Percentiles rank a stretch among this genome's conserved stretches.
phyloP scores from a whole-genome alignment of 2,329 filamentous ascomycete genomes.

The Chaetomium strumarium region DNA sequence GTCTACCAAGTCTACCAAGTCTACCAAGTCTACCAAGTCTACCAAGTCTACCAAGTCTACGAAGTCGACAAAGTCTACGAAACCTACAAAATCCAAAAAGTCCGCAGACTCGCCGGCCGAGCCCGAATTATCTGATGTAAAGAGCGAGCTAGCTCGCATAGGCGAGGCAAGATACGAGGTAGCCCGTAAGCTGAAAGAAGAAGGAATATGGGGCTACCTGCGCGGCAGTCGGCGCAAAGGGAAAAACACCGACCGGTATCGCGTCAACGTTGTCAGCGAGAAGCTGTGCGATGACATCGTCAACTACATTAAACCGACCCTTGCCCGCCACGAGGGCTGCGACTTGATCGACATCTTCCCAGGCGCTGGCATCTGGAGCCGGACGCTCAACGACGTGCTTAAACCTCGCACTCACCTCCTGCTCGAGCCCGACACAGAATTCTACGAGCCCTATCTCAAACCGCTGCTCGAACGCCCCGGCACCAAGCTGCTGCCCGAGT shows the following conservation, averaged over 20 bases:
- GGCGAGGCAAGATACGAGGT: constrained; percentile 2
- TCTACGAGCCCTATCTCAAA: constrained; percentile 57
- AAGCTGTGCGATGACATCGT: constrained; percentile 61
- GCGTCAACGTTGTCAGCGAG: constrained; percentile 48
- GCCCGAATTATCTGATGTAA: not conserved
- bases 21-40: not conserved
- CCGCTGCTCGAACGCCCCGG: constrained; percentile 47
- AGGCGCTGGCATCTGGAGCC: constrained; percentile 71
- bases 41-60: not conserved
- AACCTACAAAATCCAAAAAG: not conserved
- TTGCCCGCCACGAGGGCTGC: constrained; percentile 67
- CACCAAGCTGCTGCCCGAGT: constrained; percentile 47
- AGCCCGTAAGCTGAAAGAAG: constrained; percentile 19
- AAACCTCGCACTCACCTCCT: constrained; percentile 78
- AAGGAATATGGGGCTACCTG: constrained; percentile 18
- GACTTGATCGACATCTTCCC: constrained; percentile 86
- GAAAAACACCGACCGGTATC: constrained; percentile 3
- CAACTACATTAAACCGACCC: constrained; percentile 59
- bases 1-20: not conserved
- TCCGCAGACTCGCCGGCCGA: not conserved
- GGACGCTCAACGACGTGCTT: constrained; percentile 66
- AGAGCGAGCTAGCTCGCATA: not conserved
- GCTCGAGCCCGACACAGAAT: constrained; percentile 61
- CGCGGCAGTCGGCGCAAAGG: not conserved
- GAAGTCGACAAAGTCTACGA: not conserved